Percentiles rank a stretch among this genome's conserved stretches.
These are phyloP conservation scores for Aspergillus novofumigatus DNA, from an alignment of 2,329 filamentous ascomycete species.

Conservation along the genomic window DNA sequence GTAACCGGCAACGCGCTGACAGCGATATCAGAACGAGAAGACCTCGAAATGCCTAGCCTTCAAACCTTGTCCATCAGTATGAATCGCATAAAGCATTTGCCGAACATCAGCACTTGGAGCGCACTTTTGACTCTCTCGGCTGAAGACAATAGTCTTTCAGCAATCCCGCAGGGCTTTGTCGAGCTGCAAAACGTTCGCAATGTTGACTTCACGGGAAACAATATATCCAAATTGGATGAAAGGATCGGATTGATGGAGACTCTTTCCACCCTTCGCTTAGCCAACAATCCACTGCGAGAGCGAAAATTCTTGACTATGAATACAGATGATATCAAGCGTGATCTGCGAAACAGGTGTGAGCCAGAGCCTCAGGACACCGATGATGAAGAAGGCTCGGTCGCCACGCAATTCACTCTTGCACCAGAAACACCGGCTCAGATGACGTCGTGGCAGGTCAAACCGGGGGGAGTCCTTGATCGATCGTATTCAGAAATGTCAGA, in stretches of 20 bases:
- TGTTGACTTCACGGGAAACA: slow-evolving; percentile 81
- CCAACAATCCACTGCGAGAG: slow-evolving; percentile 86
- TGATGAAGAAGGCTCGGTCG: slow-evolving; percentile 37
- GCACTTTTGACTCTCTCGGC: slow-evolving; percentile 69
- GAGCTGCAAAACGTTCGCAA: slow-evolving; percentile 64
- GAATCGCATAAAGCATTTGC: slow-evolving; percentile 72
- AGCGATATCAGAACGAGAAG: slow-evolving; percentile 45
- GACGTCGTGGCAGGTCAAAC: slow-evolving; percentile 35
- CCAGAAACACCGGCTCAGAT: slow-evolving; percentile 41
- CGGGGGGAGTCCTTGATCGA: slow-evolving; percentile 58
- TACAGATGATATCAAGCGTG: slow-evolving; percentile 75
- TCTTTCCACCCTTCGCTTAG: slow-evolving; percentile 69
- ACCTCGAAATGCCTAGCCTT: slow-evolving; percentile 64
- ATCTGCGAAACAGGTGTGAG: slow-evolving; percentile 61
- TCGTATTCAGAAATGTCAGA: slow-evolving; percentile 61
- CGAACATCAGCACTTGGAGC: slow-evolving; percentile 69
- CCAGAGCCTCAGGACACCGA: slow-evolving; percentile 42
- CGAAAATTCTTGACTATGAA: slow-evolving; percentile 78
- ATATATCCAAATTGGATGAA: slow-evolving; percentile 70
- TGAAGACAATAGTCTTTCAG: slow-evolving; percentile 74
- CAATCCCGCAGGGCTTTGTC: slow-evolving; percentile 72
- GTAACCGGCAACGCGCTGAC: slow-evolving; percentile 71
- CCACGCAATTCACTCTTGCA: slow-evolving; percentile 38
- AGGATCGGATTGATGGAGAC: slow-evolving; percentile 75
- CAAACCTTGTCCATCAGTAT: slow-evolving; percentile 72